These are phyloP conservation scores for Akebia trifoliata DNA, from an alignment of 164 flowering plant genomes.

Conservation along the genomic window DNA sequence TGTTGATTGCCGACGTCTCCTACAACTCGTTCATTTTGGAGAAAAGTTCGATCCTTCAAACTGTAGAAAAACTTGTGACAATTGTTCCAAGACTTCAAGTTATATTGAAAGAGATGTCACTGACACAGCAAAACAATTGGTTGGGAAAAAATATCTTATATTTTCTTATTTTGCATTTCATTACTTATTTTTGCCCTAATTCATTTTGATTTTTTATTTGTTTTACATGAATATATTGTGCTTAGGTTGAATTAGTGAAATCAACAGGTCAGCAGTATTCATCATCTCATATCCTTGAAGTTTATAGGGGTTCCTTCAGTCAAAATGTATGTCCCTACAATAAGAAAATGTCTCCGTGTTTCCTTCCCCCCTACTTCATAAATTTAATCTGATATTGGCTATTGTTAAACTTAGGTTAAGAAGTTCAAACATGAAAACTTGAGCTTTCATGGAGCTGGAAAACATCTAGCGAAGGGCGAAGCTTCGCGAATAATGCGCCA, in stretches of 20 bases:
- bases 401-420: slow-evolving; percentile 54
- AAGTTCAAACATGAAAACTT: slow-evolving; percentile 63
- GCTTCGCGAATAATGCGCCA: slow-evolving; percentile 80
- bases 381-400: slow-evolving; percentile 3
- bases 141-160: slow-evolving; percentile 23
- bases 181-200: background rate
- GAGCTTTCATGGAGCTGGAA: slow-evolving; percentile 86
- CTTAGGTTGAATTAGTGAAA: slow-evolving; percentile 76
- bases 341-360: background rate
- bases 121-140: slow-evolving; percentile 69
- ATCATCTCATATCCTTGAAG: slow-evolving; percentile 86
- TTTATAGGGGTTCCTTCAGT: slow-evolving; percentile 82
- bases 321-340: slow-evolving; percentile 51
- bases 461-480: slow-evolving; percentile 71
- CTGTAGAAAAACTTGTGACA: slow-evolving; percentile 82
- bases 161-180: slow-evolving; percentile 1
- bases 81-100: slow-evolving; percentile 55
- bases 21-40: slow-evolving; percentile 91
- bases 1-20: slow-evolving; percentile 87
- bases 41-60: slow-evolving; percentile 72
- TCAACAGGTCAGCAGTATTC: slow-evolving; percentile 64
- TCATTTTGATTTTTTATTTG: background rate
- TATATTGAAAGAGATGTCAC: slow-evolving; percentile 81
- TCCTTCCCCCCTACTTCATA: background rate
- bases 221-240: too few relatives aligned